Evolutionary conservation across 176 grass and related monocot species (phyloP).

Genomic region (Musa troglodytarum): DNA sequence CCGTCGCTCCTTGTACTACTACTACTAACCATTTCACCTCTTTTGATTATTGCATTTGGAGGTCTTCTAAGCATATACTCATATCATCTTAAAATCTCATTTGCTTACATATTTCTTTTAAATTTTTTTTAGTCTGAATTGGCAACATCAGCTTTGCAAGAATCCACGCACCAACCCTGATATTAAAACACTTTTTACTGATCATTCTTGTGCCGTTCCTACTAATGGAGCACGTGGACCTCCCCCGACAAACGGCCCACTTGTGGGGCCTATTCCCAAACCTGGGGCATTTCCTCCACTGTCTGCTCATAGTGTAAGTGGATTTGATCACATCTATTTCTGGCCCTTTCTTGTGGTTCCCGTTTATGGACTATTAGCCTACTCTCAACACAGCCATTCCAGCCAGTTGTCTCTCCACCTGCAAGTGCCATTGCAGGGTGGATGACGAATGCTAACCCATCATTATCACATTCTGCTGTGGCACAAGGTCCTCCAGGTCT

Average conservation of each 20-base stretch:
- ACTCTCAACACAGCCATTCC: constrained; percentile 63
- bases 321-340: not conserved
- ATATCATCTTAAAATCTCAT: constrained; percentile 4
- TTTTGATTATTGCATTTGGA: no score
- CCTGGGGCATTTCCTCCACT: constrained; percentile 88
- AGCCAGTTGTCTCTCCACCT: constrained; percentile 87
- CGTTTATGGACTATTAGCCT: constrained; percentile 11
- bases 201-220: constrained; percentile 90
- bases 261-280: constrained; percentile 91
- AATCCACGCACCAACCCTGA: constrained; percentile 95
- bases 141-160: constrained; percentile 99
- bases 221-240: constrained; percentile 79
- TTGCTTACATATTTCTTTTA: constrained; percentile 1
- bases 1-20: no score
- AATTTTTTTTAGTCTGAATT: constrained; percentile 64
- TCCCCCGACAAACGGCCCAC: constrained; percentile 67
- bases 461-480: constrained; percentile 67
- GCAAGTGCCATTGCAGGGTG: constrained; percentile 93
- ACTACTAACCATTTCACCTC: no score
- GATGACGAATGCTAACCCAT: constrained; percentile 93
- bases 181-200: constrained; percentile 98
- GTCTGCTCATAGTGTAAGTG: constrained; percentile 75
- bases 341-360: not conserved
- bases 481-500: constrained; percentile 84
- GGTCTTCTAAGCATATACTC: no score